These are phyloP conservation scores for Iris macrosiphon DNA, from an alignment of 106 monocot species.

Conservation along the genomic window DNA sequence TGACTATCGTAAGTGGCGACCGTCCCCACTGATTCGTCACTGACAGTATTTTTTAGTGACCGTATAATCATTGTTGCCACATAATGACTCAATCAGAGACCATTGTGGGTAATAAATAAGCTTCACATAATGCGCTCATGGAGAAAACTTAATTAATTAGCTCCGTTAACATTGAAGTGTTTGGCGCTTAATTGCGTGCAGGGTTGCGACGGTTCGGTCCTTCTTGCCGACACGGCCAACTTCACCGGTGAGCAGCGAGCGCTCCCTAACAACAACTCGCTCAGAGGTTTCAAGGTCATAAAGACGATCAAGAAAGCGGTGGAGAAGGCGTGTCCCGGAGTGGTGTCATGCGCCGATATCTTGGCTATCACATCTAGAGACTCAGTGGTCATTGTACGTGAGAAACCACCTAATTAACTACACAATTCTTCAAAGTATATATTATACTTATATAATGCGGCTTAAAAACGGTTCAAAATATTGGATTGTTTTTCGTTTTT, in stretches of 20 bases:
- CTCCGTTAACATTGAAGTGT: too few relatives aligned
- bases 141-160: too few relatives aligned
- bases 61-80: too few relatives aligned
- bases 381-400: slow-evolving; percentile 16
- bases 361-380: slow-evolving; percentile 33
- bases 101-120: background rate
- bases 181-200: too few relatives aligned
- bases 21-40: too few relatives aligned
- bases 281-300: slow-evolving; percentile 56
- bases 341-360: slow-evolving; percentile 65
- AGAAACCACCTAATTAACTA: background rate
- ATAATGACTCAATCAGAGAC: background rate
- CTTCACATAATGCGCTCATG: too few relatives aligned
- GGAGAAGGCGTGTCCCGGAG: slow-evolving; percentile 43
- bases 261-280: slow-evolving; percentile 32
- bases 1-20: background rate
- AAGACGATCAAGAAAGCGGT: slow-evolving; percentile 45
- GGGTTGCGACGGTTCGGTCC: slow-evolving; percentile 64
- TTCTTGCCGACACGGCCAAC: slow-evolving; percentile 52
- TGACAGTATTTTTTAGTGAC: too few relatives aligned
- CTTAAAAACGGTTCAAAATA: too few relatives aligned
- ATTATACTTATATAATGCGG: too few relatives aligned
- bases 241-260: slow-evolving; percentile 68
- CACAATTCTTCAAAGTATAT: background rate
- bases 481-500: too few relatives aligned